Conservation (phyloP, 2,329 filamentous ascomycete genomes). For the Bipolaris sorokiniana region DNA sequence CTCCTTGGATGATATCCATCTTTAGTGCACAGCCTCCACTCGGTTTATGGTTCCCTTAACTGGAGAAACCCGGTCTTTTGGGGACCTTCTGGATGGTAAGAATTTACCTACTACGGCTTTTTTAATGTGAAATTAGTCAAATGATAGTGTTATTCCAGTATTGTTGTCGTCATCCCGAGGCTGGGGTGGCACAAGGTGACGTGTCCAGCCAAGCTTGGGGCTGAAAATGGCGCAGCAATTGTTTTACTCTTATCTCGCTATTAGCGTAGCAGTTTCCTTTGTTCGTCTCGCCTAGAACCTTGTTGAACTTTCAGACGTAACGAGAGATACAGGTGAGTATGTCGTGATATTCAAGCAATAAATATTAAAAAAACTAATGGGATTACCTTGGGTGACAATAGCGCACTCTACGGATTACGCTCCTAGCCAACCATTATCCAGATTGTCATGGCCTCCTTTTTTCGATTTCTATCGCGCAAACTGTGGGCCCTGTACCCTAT, state of each 20-base stretch:
- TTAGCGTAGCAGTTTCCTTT: not conserved
- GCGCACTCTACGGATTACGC: too few species aligned
- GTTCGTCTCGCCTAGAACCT: not conserved
- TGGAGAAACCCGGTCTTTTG: too few species aligned
- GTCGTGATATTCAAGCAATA: not conserved
- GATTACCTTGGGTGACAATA: too few species aligned
- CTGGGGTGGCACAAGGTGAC: not conserved
- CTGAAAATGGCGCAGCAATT: not conserved
- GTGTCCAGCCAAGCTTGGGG: not conserved
- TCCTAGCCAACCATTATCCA: too few species aligned
- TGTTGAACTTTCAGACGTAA: not conserved
- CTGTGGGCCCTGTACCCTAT: not conserved
- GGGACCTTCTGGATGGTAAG: too few species aligned
- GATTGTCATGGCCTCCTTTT: not conserved
- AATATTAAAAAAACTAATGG: not conserved
- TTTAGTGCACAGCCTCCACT: too few species aligned
- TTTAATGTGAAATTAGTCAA: not conserved
- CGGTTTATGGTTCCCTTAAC: too few species aligned
- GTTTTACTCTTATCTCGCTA: not conserved
- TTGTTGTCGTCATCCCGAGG: not conserved
- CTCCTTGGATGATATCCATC: too few species aligned
- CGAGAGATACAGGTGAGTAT: not conserved
- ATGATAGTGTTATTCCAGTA: not conserved
- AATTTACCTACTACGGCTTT: too few species aligned
- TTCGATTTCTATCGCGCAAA: not conserved